phyloP scores from a whole-genome alignment of 495 filamentous ascomycete genomes.

The Neurospora africana region DNA sequence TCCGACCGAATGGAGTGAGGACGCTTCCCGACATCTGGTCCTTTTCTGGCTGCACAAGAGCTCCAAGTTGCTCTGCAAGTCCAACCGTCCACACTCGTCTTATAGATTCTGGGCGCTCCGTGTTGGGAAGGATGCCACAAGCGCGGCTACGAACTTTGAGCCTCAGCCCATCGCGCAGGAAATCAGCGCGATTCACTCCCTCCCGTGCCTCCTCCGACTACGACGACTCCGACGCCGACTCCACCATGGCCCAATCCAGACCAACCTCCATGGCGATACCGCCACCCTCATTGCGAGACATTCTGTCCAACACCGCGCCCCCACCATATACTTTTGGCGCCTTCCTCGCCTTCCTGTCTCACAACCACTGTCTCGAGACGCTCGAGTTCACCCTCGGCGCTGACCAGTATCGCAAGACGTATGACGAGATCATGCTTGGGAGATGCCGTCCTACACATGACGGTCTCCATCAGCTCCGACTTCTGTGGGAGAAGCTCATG shows the following conservation, averaged over 20 bases:
- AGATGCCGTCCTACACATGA: background rate
- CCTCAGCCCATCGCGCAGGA: conserved; percentile 28
- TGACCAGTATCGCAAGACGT: conserved; percentile 73
- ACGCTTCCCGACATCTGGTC: conserved; percentile 4
- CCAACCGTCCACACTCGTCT: background rate
- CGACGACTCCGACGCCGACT: conserved; percentile 32
- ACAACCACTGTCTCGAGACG: conserved; percentile 95
- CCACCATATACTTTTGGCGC: conserved; percentile 87
- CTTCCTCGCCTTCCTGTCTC: conserved; percentile 94
- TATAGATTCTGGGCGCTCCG: background rate
- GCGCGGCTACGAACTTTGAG: conserved; percentile 30
- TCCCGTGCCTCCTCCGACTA: conserved; percentile 27
- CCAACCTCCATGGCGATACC: conserved; percentile 43
- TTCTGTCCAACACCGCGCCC: conserved; percentile 75
- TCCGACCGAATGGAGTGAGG: conserved; percentile 13
- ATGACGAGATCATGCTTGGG: conserved; percentile 40
- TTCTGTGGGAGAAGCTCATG: conserved; percentile 57
- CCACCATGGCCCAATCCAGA: conserved; percentile 35
- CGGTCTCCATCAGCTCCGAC: conserved; percentile 18
- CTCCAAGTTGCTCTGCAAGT: conserved; percentile 3
- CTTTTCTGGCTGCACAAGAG: conserved; percentile 7
- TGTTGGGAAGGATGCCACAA: conserved; percentile 32
- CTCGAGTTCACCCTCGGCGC: conserved; percentile 96
- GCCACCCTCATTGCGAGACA: conserved; percentile 74
- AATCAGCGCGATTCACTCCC: conserved; percentile 26